Evolutionary conservation across 495 filamentous ascomycete genomes (phyloP).

Genomic region (Penicillium coffeae): DNA sequence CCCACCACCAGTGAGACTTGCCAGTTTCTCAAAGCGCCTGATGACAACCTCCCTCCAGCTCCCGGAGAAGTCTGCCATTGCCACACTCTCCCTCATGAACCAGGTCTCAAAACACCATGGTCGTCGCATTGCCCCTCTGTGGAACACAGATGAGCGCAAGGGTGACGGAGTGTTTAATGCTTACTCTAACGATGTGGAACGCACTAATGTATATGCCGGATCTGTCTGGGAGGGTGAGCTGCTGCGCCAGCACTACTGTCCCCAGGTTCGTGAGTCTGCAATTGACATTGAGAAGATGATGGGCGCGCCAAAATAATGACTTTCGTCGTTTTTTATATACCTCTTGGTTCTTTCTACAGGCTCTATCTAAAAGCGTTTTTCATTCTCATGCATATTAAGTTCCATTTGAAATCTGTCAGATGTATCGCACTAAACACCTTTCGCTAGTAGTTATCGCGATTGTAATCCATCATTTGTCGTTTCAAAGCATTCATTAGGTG

Average conservation of each 20-base stretch:
- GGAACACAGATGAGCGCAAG: slow-evolving; percentile 86
- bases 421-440: no score
- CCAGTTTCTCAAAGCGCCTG: slow-evolving; percentile 89
- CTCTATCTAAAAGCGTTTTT: slow-evolving; percentile 3
- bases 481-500: no score
- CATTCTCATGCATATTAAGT: not conserved
- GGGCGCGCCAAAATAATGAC: slow-evolving; percentile 26
- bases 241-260: slow-evolving; percentile 77
- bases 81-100: slow-evolving; percentile 66
- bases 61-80: slow-evolving; percentile 81
- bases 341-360: slow-evolving; percentile 2
- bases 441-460: no score
- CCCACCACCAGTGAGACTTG: slow-evolving; percentile 73
- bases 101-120: slow-evolving; percentile 71
- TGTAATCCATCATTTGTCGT: no score
- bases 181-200: slow-evolving; percentile 58
- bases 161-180: slow-evolving; percentile 70
- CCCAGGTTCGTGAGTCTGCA: slow-evolving; percentile 75
- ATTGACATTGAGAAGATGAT: slow-evolving; percentile 66
- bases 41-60: slow-evolving; percentile 76
- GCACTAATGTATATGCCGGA: slow-evolving; percentile 81
- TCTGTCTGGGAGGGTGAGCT: slow-evolving; percentile 94
- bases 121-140: slow-evolving; percentile 64
- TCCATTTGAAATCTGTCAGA: not conserved
- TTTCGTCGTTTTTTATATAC: slow-evolving; percentile 11